Conservation (phyloP, 1,139 yeast genomes). For the Pneumocystis oryctolagi region DNA sequence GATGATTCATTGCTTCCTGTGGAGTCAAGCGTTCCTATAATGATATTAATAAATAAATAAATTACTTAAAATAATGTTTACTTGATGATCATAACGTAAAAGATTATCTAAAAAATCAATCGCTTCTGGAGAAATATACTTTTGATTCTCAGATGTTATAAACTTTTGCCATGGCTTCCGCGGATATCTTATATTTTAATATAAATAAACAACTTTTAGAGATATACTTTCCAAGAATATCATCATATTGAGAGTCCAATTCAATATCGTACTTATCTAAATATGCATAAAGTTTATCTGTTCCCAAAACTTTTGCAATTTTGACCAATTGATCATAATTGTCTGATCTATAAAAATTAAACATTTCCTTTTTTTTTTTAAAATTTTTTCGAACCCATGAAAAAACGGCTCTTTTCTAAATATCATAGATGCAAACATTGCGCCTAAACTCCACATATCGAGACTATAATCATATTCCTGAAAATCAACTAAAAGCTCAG, state of each 20-base stretch:
- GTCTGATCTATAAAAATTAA: not conserved
- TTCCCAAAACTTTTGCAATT: slow-evolving; percentile 84
- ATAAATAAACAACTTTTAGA: not conserved
- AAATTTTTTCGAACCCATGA: slow-evolving; percentile 60
- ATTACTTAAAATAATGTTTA: not conserved
- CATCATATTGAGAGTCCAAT: slow-evolving; percentile 71
- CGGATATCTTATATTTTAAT: slow-evolving; percentile 33
- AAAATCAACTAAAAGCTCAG: slow-evolving; percentile 85
- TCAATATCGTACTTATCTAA: slow-evolving; percentile 60
- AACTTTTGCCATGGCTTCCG: slow-evolving; percentile 83
- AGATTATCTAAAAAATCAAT: slow-evolving; percentile 72
- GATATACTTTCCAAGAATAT: slow-evolving; percentile 37
- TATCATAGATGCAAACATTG: slow-evolving; percentile 94
- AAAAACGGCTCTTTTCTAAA: slow-evolving; percentile 94
- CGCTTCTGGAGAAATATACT: slow-evolving; percentile 53
- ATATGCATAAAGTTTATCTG: slow-evolving; percentile 64
- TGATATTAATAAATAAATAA: not conserved
- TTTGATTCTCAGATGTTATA: slow-evolving; percentile 57
- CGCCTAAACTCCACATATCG: slow-evolving; percentile 94
- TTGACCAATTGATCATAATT: slow-evolving; percentile 93
- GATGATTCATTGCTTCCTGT: slow-evolving; percentile 82
- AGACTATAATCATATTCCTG: slow-evolving; percentile 70
- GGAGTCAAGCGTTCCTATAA: slow-evolving; percentile 67
- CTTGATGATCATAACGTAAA: slow-evolving; percentile 79
- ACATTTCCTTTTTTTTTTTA: not conserved